Percentiles rank a stretch among this genome's conserved stretches.
These are phyloP conservation scores for Camelina hispida DNA, from an alignment of 345 rosid species.

Conservation along the genomic window DNA sequence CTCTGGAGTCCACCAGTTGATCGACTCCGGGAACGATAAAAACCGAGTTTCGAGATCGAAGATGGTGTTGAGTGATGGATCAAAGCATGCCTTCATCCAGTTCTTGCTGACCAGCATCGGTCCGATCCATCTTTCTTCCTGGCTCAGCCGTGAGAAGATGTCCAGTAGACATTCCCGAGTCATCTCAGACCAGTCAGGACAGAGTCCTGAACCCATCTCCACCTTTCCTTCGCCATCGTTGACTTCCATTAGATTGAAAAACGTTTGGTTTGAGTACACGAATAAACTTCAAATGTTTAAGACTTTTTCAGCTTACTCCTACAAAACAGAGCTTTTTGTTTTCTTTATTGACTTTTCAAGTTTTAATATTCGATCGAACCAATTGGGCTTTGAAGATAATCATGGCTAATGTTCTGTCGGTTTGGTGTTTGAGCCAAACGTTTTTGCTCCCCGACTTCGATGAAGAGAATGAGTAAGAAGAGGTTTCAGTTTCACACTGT, in stretches of 20 bases:
- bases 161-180: slow-evolving; percentile 69
- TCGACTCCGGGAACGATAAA: slow-evolving; percentile 52
- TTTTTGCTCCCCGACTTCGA: background rate
- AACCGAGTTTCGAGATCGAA: slow-evolving; percentile 68
- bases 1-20: slow-evolving; percentile 67
- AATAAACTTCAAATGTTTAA: background rate
- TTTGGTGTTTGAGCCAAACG: background rate
- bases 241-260: slow-evolving; percentile 8
- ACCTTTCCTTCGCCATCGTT: background rate
- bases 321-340: background rate
- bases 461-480: background rate
- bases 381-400: background rate
- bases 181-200: slow-evolving; percentile 66
- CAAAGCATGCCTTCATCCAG: slow-evolving; percentile 66
- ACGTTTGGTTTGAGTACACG: background rate
- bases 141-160: slow-evolving; percentile 68
- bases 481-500: no score
- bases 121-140: slow-evolving; percentile 67
- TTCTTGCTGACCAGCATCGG: slow-evolving; percentile 70
- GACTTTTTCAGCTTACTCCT: background rate
- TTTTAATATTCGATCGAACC: background rate
- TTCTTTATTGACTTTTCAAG: background rate
- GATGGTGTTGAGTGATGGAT: slow-evolving; percentile 58
- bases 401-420: background rate
- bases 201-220: slow-evolving; percentile 31